phyloP scores from a whole-genome alignment of 176 grass and related monocot genomes.

The Avena sativa region DNA sequence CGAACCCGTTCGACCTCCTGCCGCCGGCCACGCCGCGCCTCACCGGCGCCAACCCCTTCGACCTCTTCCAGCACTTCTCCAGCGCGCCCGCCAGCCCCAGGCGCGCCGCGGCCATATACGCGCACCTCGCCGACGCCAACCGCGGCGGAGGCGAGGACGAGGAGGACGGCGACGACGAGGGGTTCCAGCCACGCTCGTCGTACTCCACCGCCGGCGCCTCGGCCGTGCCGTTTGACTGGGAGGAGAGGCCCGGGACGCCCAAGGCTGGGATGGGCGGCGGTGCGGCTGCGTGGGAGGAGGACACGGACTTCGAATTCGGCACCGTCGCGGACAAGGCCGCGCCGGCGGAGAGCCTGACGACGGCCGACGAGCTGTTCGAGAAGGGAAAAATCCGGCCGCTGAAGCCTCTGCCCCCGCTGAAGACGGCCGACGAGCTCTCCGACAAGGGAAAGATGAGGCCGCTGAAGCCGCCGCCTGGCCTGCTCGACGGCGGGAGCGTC shows the following conservation, averaged over 20 bases:
- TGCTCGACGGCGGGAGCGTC: conserved; percentile 56
- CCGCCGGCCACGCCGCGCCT: conserved; percentile 50
- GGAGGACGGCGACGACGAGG: neutral
- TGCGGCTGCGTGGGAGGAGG: conserved; percentile 45
- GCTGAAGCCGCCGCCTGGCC: conserved; percentile 85
- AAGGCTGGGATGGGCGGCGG: conserved; percentile 49
- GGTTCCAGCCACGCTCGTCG: conserved; percentile 29
- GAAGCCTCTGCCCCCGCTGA: conserved; percentile 50
- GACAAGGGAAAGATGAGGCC: conserved; percentile 65
- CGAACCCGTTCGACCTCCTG: conserved; percentile 51
- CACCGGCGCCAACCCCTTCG: conserved; percentile 64
- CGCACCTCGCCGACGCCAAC: conserved; percentile 43
- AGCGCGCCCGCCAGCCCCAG: conserved; percentile 87
- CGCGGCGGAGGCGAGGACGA: neutral
- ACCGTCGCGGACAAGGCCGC: conserved; percentile 40
- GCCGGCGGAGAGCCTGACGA: conserved; percentile 39
- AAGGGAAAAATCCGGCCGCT: conserved; percentile 60
- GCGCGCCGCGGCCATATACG: conserved; percentile 69
- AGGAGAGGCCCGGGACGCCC: conserved; percentile 87
- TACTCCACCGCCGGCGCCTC: conserved; percentile 45
- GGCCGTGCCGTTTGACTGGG: conserved; percentile 84
- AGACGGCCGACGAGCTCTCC: conserved; percentile 53
- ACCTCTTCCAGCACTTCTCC: conserved; percentile 68
- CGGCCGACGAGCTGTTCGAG: conserved; percentile 77
- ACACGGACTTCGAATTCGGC: conserved; percentile 76